Base-by-base conservation (phyloP, 371 early-diverging fungal genomes). In the Lichtheimia ornata region DNA sequence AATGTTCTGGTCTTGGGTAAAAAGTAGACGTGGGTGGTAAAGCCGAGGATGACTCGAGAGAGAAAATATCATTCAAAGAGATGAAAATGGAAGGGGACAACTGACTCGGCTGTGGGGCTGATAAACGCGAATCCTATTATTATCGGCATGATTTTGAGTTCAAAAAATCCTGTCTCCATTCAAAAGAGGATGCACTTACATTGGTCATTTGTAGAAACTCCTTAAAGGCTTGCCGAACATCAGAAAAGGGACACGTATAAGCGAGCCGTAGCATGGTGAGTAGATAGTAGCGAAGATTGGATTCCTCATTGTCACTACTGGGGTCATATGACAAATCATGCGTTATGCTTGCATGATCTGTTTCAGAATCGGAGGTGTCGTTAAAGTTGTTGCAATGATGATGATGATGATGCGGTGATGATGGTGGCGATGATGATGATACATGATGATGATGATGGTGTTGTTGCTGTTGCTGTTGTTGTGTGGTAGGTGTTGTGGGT, bases 21-120 rank as follows among this genome's bases (percentile, higher is more conserved):
- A 63, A 53, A 3, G 69, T 67, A 52, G 61, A 55, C 14, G 64
- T 63, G 18, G 61, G 54, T 40, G 56, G 62, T 3, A 72, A 72
- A 6, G 66, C 57, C 4, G 61, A 65, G 3, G 74, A 47, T 18
- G 47, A 70, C 45, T 77, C 76, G 20, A 81, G 63, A 9, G 83
- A 78, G 41, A 79, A 75, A 14, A 81, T 71, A 62, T 80, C 81
- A 41, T 64, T 47, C 17, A 72, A 22, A 6, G 79, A 64, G 49
- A 88, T 85, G 47, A 84, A 88, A 58, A 76, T 80, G 5, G 88
- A 88, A 24, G 88, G 88, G 27, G 86, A 84, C 5, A 72, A 67
- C 45, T 85, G 76, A 52, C 76, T 72, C 24, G 84, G 76, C 63
- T 63, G 68, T 43, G 88, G 88, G 42, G 84, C 74, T n/a, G 75